These are phyloP conservation scores for Candida sanyaensis DNA, from an alignment of 1,139 yeast species.

Conservation along the genomic window DNA sequence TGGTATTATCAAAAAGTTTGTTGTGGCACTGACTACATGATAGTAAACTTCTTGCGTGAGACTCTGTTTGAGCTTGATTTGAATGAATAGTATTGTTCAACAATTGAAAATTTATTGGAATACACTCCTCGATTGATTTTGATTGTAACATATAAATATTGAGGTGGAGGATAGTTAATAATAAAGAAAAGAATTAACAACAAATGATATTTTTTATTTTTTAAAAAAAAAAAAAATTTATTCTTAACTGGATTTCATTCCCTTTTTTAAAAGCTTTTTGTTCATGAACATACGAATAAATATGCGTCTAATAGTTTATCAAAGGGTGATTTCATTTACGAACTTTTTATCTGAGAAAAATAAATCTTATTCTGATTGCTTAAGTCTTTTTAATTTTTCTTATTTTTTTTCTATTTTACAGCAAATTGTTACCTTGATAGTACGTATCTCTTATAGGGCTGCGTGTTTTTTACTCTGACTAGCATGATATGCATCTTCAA, in stretches of 20 bases:
- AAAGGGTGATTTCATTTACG: background rate
- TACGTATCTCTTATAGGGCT: too few relatives aligned
- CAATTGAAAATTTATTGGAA: conserved; percentile 7
- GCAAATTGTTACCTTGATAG: background rate
- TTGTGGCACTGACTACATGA: conserved; percentile 17
- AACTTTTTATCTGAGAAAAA: background rate
- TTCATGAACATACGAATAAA: background rate
- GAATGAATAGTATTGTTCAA: background rate
- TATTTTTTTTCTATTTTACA: background rate
- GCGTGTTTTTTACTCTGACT: too few relatives aligned
- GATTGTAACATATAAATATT: background rate
- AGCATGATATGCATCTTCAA: too few relatives aligned
- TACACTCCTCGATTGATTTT: conserved; percentile 7
- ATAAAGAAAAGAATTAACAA: background rate
- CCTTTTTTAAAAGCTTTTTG: background rate
- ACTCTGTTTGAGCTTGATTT: background rate
- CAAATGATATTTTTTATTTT: background rate
- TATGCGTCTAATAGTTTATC: too few relatives aligned
- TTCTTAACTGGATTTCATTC: background rate
- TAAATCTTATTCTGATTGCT: background rate
- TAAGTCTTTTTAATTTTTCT: background rate
- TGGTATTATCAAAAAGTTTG: conserved; percentile 9
- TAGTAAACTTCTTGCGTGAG: background rate
- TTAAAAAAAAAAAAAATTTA: too few relatives aligned
- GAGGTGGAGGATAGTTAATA: background rate